Percentiles rank a stretch among this genome's conserved stretches.
Evolutionary conservation across 805 yeast genomes (phyloP).

Genomic region (Monosporozyma aerobia): DNA sequence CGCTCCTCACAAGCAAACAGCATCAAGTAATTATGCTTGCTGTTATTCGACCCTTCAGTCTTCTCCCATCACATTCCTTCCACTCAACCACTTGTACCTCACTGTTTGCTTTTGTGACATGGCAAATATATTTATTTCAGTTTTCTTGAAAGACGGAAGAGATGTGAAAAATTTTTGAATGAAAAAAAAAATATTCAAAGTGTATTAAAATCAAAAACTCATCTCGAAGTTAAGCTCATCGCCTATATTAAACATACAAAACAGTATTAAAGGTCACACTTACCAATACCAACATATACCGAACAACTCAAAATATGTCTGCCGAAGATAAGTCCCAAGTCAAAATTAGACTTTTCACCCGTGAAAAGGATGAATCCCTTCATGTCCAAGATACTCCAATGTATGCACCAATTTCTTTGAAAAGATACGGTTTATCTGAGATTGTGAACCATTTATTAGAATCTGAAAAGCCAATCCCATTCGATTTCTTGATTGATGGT

Average conservation of each 20-base stretch:
- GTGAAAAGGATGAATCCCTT: constrained; percentile 67
- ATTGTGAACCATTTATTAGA: constrained; percentile 81
- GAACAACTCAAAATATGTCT: constrained; percentile 4
- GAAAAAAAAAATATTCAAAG: background rate
- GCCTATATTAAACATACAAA: background rate
- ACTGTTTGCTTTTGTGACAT: background rate
- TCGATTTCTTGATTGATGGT: constrained; percentile 87
- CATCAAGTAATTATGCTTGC: no score
- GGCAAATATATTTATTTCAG: background rate
- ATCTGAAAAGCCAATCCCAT: constrained; percentile 64
- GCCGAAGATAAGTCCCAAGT: constrained; percentile 49
- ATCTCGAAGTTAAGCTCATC: constrained; percentile 14
- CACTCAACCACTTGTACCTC: background rate
- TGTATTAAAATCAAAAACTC: constrained; percentile 7
- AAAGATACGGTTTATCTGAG: constrained; percentile 88
- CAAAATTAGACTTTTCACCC: constrained; percentile 74
- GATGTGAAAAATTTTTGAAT: background rate
- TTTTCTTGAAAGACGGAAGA: background rate
- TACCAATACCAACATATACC: background rate
- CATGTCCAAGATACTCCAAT: constrained; percentile 75
- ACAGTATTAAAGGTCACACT: background rate
- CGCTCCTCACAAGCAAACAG: no score
- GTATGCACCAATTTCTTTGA: constrained; percentile 76
- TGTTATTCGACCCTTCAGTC: background rate
- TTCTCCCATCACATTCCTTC: background rate